These are phyloP conservation scores for Naganishia vaughanmartiniae DNA, from an alignment of 768 basidiomycete genomes.

Conservation along the genomic window DNA sequence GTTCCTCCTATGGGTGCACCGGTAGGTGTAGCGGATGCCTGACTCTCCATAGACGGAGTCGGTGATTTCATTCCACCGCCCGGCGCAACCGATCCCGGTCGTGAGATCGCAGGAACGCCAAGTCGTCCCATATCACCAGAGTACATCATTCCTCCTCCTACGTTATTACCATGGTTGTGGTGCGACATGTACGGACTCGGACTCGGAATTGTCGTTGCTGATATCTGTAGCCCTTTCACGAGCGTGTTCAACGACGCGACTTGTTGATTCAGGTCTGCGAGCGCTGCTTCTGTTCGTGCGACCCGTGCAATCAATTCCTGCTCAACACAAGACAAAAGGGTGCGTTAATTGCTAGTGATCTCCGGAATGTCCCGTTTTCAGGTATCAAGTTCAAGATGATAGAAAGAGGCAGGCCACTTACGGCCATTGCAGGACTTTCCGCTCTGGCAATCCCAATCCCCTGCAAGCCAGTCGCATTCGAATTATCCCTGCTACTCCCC, in stretches of 20 bases:
- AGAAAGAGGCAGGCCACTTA: neutral
- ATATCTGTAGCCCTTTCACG: constrained; percentile 29
- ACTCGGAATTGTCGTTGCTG: neutral
- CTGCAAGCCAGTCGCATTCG: constrained; percentile 10
- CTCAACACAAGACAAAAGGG: neutral
- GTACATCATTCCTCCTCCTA: neutral
- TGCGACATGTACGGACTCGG: constrained; percentile 6
- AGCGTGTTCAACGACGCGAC: constrained; percentile 27
- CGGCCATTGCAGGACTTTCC: constrained; percentile 21
- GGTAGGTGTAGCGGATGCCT: constrained; percentile 6
- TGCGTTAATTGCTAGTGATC: no score
- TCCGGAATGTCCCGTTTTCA: neutral
- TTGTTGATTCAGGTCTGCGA: constrained; percentile 28
- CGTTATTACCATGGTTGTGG: constrained; percentile 9
- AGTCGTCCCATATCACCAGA: constrained; percentile 15
- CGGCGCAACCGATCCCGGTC: constrained; percentile 7
- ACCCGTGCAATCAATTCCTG: constrained; percentile 30
- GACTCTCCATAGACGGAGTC: neutral
- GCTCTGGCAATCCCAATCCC: constrained; percentile 17
- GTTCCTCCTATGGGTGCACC: neutral
- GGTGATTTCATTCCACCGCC: neutral
- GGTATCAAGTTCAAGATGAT: neutral
- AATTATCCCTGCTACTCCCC: neutral
- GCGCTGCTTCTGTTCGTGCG: constrained; percentile 26
- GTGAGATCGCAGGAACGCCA: neutral